Percentiles rank a stretch among this genome's conserved stretches.
phyloP scores from a whole-genome alignment of 2,329 filamentous ascomycete genomes.

The Apiospora phragmitis region DNA sequence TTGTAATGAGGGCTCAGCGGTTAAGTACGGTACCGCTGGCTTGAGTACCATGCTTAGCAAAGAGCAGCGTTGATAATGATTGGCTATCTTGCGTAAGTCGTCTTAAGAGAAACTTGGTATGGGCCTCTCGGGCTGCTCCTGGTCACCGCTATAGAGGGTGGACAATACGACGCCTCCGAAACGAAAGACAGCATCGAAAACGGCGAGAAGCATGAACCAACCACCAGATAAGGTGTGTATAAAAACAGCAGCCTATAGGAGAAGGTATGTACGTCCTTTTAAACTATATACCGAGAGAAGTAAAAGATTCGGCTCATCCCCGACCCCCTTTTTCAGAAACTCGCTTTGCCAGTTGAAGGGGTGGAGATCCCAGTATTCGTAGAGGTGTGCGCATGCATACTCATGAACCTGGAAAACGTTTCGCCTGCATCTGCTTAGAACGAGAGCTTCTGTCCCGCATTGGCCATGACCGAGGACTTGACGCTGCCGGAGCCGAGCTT shows the following conservation, averaged over 20 bases:
- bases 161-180: too few species aligned
- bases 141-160: not conserved
- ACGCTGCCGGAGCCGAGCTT: constrained; percentile 18
- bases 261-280: not conserved
- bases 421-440: not conserved
- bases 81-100: not conserved
- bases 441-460: constrained; percentile 14
- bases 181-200: not conserved
- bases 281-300: not conserved
- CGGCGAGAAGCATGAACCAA: not conserved
- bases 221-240: not conserved
- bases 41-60: not conserved
- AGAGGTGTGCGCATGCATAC: not conserved
- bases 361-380: not conserved
- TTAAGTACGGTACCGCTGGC: not conserved
- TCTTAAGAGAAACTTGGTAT: not conserved
- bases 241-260: not conserved
- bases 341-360: not conserved
- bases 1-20: not conserved
- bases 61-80: not conserved
- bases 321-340: not conserved
- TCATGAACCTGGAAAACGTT: not conserved
- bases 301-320: not conserved
- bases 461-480: constrained; percentile 16
- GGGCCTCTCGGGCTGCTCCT: not conserved